These are phyloP conservation scores for Myriosclerotinia duriaeana DNA, from an alignment of 2,329 filamentous ascomycete species.

Conservation along the genomic window DNA sequence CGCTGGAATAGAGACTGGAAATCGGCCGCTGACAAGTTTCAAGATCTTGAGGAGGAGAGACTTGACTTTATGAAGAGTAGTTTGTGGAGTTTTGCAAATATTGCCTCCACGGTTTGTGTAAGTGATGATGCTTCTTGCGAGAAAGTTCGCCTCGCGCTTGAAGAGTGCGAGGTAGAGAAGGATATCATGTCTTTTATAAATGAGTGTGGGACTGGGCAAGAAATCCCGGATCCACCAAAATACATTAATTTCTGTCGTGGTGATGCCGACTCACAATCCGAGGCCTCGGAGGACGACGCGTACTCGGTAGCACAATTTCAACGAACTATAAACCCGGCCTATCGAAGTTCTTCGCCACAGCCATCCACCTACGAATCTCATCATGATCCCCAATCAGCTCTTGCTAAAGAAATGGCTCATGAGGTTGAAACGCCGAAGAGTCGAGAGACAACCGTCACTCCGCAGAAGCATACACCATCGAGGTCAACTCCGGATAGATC, in stretches of 20 bases:
- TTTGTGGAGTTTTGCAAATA: conserved; percentile 96
- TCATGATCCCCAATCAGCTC: conserved; percentile 75
- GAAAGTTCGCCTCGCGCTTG: conserved; percentile 88
- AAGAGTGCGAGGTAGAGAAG: conserved; percentile 95
- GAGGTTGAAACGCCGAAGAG: conserved; percentile 47
- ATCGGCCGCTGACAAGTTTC: conserved; percentile 95
- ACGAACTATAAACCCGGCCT: conserved; percentile 90
- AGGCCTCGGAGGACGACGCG: conserved; percentile 78
- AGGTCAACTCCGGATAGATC: conserved; percentile 27
- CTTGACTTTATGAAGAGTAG: conserved; percentile 98
- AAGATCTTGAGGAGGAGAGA: conserved; percentile 95
- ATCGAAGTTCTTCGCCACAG: conserved; percentile 92
- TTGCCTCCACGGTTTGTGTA: conserved; percentile 94
- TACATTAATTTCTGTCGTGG: conserved; percentile 99
- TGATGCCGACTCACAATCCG: conserved; percentile 79
- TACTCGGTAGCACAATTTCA: conserved; percentile 97
- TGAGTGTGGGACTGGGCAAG: conserved; percentile 86
- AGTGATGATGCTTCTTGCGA: conserved; percentile 97
- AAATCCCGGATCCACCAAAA: conserved; percentile 94
- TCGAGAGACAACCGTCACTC: conserved; percentile 51
- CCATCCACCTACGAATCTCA: conserved; percentile 91
- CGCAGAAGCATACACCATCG: conserved; percentile 48
- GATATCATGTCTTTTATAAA: conserved; percentile 89
- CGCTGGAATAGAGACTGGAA: conserved; percentile 99
- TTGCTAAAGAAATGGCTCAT: conserved; percentile 68